Base-by-base conservation (phyloP, 2,329 filamentous ascomycete species). In the Diaporthe sp. region DNA sequence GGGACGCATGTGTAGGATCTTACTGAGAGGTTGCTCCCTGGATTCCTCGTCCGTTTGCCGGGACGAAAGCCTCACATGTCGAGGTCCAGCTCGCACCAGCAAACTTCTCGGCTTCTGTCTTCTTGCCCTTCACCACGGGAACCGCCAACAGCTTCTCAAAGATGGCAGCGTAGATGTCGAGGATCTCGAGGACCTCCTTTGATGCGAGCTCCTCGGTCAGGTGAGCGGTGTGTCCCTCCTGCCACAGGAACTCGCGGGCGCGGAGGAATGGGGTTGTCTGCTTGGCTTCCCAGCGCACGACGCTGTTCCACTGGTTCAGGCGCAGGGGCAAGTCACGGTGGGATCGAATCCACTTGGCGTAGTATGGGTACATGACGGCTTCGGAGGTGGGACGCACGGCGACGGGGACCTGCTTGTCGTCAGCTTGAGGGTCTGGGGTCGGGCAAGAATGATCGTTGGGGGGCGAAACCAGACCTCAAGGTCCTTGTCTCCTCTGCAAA, bases 41-140 rank as follows among this genome's bases (percentile, higher is more conserved):
- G 75, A 99, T 98, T 83, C 97, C 97, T 82, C 97, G 94, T 32
- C 97, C 97, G 77, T 97, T 98, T 76, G 95, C 92, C 47, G 97
- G 96, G 78, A 99, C 98, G 84, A 98, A 99, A 44, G 95, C 97
- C 86, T 99, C 97, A 63, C 97, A 94, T 1, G 97, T 99, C 74
- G 96, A 97, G 63, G 97, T 98, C 87, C 97, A 99, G 85, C 96
- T 93, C 78, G 96, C 96, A 82, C 97, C 97, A 12, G 97, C 96
- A 79, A 99, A 99, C 86, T 98, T 98, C 87, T 99, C 97, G 81
- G 97, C 98, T 82, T 97, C 95, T 0, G 97, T 99, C 91, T 99
- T 99, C 80, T 89, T 89, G 56, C 97, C 97, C 81, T 96, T 94
- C 76, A 99, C 94, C 17, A 99, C 96, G 44, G 97, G 97, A 55